Conservation (phyloP, 2,329 filamentous ascomycete species). For the Ceratocystis variospora region DNA sequence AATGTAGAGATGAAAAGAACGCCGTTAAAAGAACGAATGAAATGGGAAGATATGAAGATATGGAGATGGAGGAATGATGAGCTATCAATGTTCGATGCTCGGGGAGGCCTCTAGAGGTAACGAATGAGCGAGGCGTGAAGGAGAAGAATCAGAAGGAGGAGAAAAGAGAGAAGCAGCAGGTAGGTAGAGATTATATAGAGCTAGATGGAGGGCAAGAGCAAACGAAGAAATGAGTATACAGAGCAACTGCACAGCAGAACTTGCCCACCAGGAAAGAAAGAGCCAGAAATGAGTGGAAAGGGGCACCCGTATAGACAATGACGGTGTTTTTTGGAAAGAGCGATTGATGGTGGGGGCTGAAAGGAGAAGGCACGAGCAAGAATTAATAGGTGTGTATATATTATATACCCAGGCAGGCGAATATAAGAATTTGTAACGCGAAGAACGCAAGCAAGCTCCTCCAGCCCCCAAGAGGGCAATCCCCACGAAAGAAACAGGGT, state of each 20-base stretch:
- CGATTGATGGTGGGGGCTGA: not conserved
- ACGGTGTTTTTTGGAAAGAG: not conserved
- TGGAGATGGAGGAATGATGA: not conserved
- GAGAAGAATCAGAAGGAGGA: not conserved
- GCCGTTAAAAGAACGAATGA: constrained; percentile 7
- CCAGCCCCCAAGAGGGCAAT: no score
- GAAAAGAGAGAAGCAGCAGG: not conserved
- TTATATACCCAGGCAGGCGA: not conserved
- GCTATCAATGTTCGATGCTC: not conserved
- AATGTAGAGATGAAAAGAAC: not conserved
- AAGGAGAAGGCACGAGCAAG: constrained; percentile 13
- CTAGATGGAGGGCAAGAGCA: not conserved
- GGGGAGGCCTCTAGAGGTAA: not conserved
- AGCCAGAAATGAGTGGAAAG: not conserved
- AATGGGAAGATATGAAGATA: not conserved
- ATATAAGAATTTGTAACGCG: not conserved
- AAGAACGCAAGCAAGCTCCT: not conserved
- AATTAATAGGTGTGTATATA: constrained; percentile 19
- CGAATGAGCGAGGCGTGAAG: not conserved
- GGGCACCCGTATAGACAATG: not conserved
- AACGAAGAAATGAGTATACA: constrained; percentile 8
- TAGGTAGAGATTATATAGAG: not conserved
- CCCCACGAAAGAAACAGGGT: not conserved
- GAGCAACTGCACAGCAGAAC: constrained; percentile 18
- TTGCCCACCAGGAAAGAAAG: constrained; percentile 9